phyloP scores from a whole-genome alignment of 1,139 yeast genomes.

The Meyerozyma carpophila region DNA sequence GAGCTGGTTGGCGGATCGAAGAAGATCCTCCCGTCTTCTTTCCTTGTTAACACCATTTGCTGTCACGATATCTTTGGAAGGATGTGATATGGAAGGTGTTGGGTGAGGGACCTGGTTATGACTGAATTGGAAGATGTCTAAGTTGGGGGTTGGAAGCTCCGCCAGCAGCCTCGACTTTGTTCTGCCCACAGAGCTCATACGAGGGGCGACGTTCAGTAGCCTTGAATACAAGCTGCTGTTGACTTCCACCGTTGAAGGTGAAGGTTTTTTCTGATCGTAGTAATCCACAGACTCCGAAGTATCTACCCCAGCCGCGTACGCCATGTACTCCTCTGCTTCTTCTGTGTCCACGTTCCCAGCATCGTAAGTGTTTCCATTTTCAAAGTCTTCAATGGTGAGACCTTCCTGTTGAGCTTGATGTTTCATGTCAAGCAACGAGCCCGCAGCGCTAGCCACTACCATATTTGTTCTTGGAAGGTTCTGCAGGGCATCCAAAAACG shows the following conservation, averaged over 20 bases:
- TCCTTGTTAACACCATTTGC: slow-evolving; percentile 6
- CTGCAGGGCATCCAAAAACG: slow-evolving; percentile 34
- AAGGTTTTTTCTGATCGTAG: neutral
- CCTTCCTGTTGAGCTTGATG: slow-evolving; percentile 32
- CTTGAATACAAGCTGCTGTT: neutral
- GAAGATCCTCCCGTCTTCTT: slow-evolving; percentile 5
- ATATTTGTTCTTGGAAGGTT: slow-evolving; percentile 38
- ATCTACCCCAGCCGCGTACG: neutral
- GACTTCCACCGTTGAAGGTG: neutral
- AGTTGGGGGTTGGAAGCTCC: neutral
- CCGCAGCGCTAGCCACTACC: slow-evolving; percentile 49
- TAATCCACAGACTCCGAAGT: neutral
- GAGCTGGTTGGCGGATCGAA: slow-evolving; percentile 2
- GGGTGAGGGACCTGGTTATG: neutral
- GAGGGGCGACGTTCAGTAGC: neutral
- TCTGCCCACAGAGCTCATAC: neutral
- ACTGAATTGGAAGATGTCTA: neutral
- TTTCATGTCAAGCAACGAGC: slow-evolving; percentile 35
- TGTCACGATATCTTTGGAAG: slow-evolving; percentile 4
- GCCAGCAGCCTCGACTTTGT: neutral
- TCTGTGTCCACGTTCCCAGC: neutral
- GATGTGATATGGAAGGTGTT: neutral
- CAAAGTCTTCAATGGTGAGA: slow-evolving; percentile 16
- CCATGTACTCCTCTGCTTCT: neutral
- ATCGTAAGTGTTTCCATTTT: neutral